Base-by-base conservation (phyloP, 139 green algal species). In the Asterochloris erici region DNA sequence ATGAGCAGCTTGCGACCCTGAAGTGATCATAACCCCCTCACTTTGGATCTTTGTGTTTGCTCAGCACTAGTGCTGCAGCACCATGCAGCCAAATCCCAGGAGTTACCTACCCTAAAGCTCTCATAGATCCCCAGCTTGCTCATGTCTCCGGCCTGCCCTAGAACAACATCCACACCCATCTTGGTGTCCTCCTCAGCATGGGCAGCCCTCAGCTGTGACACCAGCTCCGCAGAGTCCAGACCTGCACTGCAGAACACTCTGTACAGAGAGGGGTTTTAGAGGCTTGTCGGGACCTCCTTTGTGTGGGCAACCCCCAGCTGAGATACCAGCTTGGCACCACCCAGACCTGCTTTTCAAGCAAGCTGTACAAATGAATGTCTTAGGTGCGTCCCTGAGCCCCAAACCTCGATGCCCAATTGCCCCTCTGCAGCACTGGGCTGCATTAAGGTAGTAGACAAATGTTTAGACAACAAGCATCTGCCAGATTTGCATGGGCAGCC, bases 121-220 rank as follows among this genome's bases (percentile, higher is more conserved):
- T 98, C 95, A 82, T 87, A 94, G 80, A 98, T 94, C 85, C 93
- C 93, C 28, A 93, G 85, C 75, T 93, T 63, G 75, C 84, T 75
- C 92, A 96, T 96, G 86, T 93, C 87, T 9, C 92, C 92, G 24
- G 88, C 82, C 54, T 87, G 87, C 11, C 94, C 94, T 1, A 74
- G 88, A 17, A 95, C 77, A 10, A 98, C 90, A 82, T 98, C 95
- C 62, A 98, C 91, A 23, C 96, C 95, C 82, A 88, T 89, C 79
- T 84, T 81, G 26, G 78, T 88, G 23, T 82, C 74, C 2, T 93
- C 86, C 0, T 85, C 82, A 10, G 87, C 94, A 82, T 98, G 93
- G 1, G 90, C 88, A 10, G 94, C 95, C 21, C 95, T 85, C 84
- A 99, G 86, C 81, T 95, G 94, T 11, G 90, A 85, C 13, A 99